Conservation (phyloP, 306 rosid genomes). For the Pterocarpus santalinus region DNA sequence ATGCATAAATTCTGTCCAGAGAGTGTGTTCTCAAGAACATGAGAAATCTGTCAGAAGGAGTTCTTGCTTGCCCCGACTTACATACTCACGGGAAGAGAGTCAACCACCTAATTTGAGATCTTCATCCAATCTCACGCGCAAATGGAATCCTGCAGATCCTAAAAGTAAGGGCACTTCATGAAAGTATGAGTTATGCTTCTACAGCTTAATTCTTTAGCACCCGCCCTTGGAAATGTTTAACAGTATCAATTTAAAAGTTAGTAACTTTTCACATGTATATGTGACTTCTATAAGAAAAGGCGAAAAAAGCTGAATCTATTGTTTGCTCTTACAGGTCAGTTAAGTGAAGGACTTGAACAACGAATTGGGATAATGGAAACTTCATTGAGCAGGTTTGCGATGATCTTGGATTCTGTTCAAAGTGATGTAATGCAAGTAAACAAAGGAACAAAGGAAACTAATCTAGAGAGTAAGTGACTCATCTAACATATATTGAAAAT, state of each 20-base stretch:
- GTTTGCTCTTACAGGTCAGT: slow-evolving; percentile 69
- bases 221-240: slow-evolving; percentile 7
- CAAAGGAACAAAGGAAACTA: slow-evolving; percentile 86
- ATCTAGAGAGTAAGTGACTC: slow-evolving; percentile 75
- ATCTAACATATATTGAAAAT: slow-evolving; percentile 37
- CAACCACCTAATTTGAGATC: slow-evolving; percentile 76
- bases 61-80: slow-evolving; percentile 64
- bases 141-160: slow-evolving; percentile 79
- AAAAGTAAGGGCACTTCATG: slow-evolving; percentile 68
- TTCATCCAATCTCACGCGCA: slow-evolving; percentile 70
- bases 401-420: slow-evolving; percentile 95
- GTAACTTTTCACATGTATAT: slow-evolving; percentile 28
- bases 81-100: slow-evolving; percentile 78
- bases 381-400: slow-evolving; percentile 81
- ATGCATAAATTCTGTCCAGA: slow-evolving; percentile 51
- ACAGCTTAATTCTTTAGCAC: slow-evolving; percentile 24
- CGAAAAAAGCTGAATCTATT: slow-evolving; percentile 9
- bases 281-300: slow-evolving; percentile 20
- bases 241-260: slow-evolving; percentile 16
- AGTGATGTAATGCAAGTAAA: slow-evolving; percentile 84
- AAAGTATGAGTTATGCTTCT: slow-evolving; percentile 32
- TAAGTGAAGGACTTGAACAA: slow-evolving; percentile 85
- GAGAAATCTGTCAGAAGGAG: slow-evolving; percentile 72
- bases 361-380: slow-evolving; percentile 89
- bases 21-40: slow-evolving; percentile 83